These are phyloP conservation scores for Pestalotiopsis sp. DNA, from an alignment of 2,329 filamentous ascomycete species.

Conservation along the genomic window DNA sequence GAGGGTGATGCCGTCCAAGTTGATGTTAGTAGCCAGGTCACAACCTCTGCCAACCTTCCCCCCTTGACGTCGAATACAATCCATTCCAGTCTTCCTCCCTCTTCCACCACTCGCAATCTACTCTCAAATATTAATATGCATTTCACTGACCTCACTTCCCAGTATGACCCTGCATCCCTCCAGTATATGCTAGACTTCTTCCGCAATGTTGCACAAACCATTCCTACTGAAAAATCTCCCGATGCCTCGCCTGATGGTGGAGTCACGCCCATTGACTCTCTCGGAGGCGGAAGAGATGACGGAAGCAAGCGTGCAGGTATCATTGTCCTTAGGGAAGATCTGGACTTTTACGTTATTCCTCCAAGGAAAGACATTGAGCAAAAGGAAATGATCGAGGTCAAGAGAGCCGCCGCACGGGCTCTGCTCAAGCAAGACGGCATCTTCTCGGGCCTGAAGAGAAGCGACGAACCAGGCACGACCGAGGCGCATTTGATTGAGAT, in stretches of 20 bases:
- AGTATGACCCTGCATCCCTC: constrained; percentile 96
- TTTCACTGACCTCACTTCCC: constrained; percentile 40
- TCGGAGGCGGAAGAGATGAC: constrained; percentile 59
- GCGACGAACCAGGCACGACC: constrained; percentile 92
- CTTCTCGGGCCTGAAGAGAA: constrained; percentile 91
- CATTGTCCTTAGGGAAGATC: constrained; percentile 91
- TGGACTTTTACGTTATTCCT: constrained; percentile 97
- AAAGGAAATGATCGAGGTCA: constrained; percentile 91
- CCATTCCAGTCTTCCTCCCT: constrained; percentile 17
- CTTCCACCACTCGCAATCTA: constrained; percentile 30
- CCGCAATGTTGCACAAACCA: constrained; percentile 93
- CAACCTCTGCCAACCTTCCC: constrained; percentile 21
- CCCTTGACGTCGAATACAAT: constrained; percentile 17
- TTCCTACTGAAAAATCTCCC: constrained; percentile 73
- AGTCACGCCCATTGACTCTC: constrained; percentile 69
- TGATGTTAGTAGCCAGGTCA: constrained; percentile 69
- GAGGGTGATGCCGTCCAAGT: constrained; percentile 95
- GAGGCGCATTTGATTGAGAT: constrained; percentile 99
- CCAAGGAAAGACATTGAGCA: constrained; percentile 81
- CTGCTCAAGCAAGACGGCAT: constrained; percentile 89
- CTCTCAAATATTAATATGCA: constrained; percentile 40
- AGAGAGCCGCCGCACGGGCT: constrained; percentile 86
- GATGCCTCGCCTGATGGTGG: constrained; percentile 62
- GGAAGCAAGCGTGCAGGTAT: constrained; percentile 88
- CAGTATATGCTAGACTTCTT: constrained; percentile 99